Evolutionary conservation across 768 basidiomycete genomes (phyloP).

Genomic region (Calocybe indica): DNA sequence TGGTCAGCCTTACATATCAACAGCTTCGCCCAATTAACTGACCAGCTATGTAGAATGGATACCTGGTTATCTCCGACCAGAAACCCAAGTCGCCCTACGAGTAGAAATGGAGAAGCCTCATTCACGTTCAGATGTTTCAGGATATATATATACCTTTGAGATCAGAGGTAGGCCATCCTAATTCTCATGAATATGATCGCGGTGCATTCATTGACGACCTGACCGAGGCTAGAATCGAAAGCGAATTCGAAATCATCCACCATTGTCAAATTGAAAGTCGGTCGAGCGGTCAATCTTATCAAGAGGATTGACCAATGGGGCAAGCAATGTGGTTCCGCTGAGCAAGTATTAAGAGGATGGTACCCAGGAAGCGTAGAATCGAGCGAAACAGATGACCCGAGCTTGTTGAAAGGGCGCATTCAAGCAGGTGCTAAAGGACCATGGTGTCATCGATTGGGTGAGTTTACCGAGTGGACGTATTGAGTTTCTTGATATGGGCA

Average conservation of each 20-base stretch:
- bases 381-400: constrained; percentile 28
- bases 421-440: constrained; percentile 54
- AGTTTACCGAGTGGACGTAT: constrained; percentile 5
- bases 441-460: constrained; percentile 63
- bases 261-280: constrained; percentile 69
- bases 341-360: constrained; percentile 67
- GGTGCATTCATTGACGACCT: neutral
- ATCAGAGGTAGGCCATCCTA: constrained; percentile 48
- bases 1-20: constrained; percentile 30
- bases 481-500: neutral
- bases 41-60: constrained; percentile 53
- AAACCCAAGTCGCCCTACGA: constrained; percentile 51
- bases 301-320: constrained; percentile 76
- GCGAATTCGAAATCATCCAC: constrained; percentile 21
- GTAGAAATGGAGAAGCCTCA: constrained; percentile 43
- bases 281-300: constrained; percentile 66
- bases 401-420: constrained; percentile 62
- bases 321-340: constrained; percentile 75
- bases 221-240: neutral
- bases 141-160: constrained; percentile 82
- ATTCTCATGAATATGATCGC: neutral
- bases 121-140: constrained; percentile 54
- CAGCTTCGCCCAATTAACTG: neutral
- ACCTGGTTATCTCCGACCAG: constrained; percentile 52
- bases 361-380: constrained; percentile 55